Base-by-base conservation (phyloP, 169 alveolate genomes). In the Besnoitia besnoiti region DNA sequence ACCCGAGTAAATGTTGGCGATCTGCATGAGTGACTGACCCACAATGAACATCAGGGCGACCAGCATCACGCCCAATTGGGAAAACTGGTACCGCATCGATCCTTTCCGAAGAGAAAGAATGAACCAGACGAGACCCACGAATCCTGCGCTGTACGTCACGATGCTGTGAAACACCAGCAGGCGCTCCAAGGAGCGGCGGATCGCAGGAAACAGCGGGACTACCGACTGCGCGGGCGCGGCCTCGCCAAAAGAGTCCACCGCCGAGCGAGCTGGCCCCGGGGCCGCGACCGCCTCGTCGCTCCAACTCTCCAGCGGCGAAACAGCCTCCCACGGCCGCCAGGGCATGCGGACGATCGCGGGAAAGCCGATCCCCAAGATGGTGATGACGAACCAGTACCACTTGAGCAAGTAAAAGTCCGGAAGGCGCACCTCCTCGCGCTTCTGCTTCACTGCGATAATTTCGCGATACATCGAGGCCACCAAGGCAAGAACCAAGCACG, bases 1-100 rank as follows among this genome's bases (percentile, higher is more conserved):
- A 21, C 99, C 99, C 47, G 96, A 95, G 96, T 98, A 99, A 30
- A 98, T 96, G 95, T 99, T 98, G 35, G 98, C 97, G 49, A 98
- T 97, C 92, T 97, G 95, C 80, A 96, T 90, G 21, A 97, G 92
- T 40, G 98, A 91, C 62, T 95, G 97, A 33, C 95, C 92, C 33
- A 98, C 98, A 10, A 97, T 97, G 12, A 96, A 62, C 77, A 97
- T 35, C 27, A 97, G 94, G 35, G 97, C 95, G n/a, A 97, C 90
- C 44, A 97, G 91, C 85, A 96, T 97, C 61, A 96, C 94, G 46
- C 98, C 99, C 85, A 99, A 96, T 95, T 98, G 99, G 39, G 97
- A 91, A 95, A 99, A 99, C 94, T 99, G 99, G 87, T 98, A 98
- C 55, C 97, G 96, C 82, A 97, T 95, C 39, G 97, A 94, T 33